Evolutionary conservation across 805 yeast genomes (phyloP).

Genomic region (Sugiyamaella boreocaroliniensis): DNA sequence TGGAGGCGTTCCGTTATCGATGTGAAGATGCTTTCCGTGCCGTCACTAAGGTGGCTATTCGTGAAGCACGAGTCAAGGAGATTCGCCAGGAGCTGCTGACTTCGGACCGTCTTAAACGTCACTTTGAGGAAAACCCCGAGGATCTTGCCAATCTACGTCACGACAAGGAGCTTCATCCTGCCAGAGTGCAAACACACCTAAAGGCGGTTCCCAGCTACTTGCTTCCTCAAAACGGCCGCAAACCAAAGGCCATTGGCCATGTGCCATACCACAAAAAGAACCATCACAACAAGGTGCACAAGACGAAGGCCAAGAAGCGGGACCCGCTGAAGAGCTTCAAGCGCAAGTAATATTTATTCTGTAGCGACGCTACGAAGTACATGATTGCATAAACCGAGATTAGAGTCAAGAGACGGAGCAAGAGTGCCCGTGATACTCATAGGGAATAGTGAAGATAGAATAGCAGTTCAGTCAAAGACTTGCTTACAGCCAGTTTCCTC

Average conservation of each 20-base stretch:
- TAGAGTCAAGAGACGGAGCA: too few relatives aligned
- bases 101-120: slow-evolving; percentile 85
- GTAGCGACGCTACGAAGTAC: not conserved
- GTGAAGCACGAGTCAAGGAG: slow-evolving; percentile 91
- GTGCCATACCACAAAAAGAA: slow-evolving; percentile 21
- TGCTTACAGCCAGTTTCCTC: too few relatives aligned
- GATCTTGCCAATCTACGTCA: slow-evolving; percentile 85
- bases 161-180: slow-evolving; percentile 79
- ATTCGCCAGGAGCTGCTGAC: slow-evolving; percentile 78
- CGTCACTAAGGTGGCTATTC: slow-evolving; percentile 77
- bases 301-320: slow-evolving; percentile 27
- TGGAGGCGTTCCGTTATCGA: slow-evolving; percentile 93
- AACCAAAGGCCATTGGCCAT: slow-evolving; percentile 14
- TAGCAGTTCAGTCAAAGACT: too few relatives aligned
- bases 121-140: slow-evolving; percentile 95
- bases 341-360: slow-evolving; percentile 1
- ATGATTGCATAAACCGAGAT: not conserved
- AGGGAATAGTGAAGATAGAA: too few relatives aligned
- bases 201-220: slow-evolving; percentile 90
- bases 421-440: too few relatives aligned
- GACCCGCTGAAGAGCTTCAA: slow-evolving; percentile 59
- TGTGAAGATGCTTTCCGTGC: slow-evolving; percentile 96
- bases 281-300: slow-evolving; percentile 20
- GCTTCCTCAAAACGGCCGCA: slow-evolving; percentile 53
- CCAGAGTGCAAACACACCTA: slow-evolving; percentile 76